A percentile compares a stretch with the other conserved stretches of the same genome.
phyloP scores from a whole-genome alignment of 371 early-diverging fungal genomes.

The Mucor racemosus region DNA sequence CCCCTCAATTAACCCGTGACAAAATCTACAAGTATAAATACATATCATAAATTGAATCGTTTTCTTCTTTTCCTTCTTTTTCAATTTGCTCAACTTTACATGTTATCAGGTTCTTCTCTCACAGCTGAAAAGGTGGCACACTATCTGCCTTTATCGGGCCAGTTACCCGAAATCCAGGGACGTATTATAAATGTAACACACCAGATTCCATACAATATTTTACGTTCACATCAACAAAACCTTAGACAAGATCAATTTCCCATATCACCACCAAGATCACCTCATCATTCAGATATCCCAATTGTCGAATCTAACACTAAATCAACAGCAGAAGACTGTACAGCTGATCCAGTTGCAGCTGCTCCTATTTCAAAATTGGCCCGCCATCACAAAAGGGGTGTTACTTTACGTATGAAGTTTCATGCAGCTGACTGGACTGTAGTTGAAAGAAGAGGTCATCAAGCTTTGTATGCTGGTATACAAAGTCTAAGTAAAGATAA shows the following conservation, averaged over 20 bases:
- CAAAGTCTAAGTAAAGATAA: slow-evolving; percentile 54
- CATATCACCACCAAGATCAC: background rate
- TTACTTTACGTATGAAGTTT: slow-evolving; percentile 43
- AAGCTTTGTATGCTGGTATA: slow-evolving; percentile 79
- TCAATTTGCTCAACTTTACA: background rate
- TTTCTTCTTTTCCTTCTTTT: background rate
- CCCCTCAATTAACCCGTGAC: slow-evolving; percentile 1
- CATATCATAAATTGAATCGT: background rate
- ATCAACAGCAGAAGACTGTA: background rate
- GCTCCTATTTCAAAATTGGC: slow-evolving; percentile 46
- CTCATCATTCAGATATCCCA: background rate
- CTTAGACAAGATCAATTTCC: slow-evolving; percentile 2
- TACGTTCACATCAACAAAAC: slow-evolving; percentile 25
- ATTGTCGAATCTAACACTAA: background rate
- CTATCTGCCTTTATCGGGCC: slow-evolving; percentile 46
- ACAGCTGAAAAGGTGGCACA: slow-evolving; percentile 54
- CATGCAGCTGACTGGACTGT: slow-evolving; percentile 43
- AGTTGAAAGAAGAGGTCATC: slow-evolving; percentile 67
- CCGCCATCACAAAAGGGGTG: slow-evolving; percentile 44
- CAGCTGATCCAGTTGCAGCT: slow-evolving; percentile 18
- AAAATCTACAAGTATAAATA: slow-evolving; percentile 3
- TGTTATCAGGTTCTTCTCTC: background rate
- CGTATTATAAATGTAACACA: slow-evolving; percentile 69
- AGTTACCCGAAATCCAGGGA: slow-evolving; percentile 41
- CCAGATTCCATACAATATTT: slow-evolving; percentile 63